Percentiles rank a stretch among this genome's conserved stretches.
Conservation (phyloP, 2,329 filamentous ascomycete genomes). For the Exophiala lecanii-corni region DNA sequence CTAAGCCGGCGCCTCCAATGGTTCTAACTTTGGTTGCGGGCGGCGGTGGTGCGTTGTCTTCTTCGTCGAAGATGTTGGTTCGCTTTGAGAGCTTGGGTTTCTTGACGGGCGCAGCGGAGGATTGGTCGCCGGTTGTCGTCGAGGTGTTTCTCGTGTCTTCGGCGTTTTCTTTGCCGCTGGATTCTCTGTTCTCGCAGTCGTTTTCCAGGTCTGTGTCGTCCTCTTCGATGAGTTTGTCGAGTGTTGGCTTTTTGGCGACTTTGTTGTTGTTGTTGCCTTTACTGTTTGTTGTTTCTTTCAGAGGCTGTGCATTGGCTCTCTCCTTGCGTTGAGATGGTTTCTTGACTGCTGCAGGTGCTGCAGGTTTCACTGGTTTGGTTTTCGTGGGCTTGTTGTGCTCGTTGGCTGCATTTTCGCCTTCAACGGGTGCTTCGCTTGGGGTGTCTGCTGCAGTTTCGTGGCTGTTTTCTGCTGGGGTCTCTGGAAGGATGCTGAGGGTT, state of each 20-base stretch:
- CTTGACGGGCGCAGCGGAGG: slow-evolving; percentile 44
- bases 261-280: slow-evolving; percentile 35
- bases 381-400: slow-evolving; percentile 1
- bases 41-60: slow-evolving; percentile 50
- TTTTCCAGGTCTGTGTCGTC: slow-evolving; percentile 13
- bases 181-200: slow-evolving; percentile 6
- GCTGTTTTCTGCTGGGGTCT: slow-evolving; percentile 34
- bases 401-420: slow-evolving; percentile 26
- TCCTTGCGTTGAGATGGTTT: slow-evolving; percentile 5
- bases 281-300: slow-evolving; percentile 38
- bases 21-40: slow-evolving; percentile 29
- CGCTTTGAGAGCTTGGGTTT: slow-evolving; percentile 66
- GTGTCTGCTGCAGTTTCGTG: slow-evolving; percentile 23
- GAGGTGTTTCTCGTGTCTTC: not conserved
- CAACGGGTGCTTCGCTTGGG: slow-evolving; percentile 28
- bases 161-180: slow-evolving; percentile 13
- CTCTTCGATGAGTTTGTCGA: slow-evolving; percentile 30
- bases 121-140: slow-evolving; percentile 26
- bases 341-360: slow-evolving; percentile 9
- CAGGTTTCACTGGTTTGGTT: slow-evolving; percentile 10
- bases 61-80: slow-evolving; percentile 65
- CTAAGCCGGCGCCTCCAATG: slow-evolving; percentile 14
- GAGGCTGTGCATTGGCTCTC: slow-evolving; percentile 7
- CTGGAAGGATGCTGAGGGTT: slow-evolving; percentile 55
- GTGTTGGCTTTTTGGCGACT: slow-evolving; percentile 22